Base-by-base conservation (phyloP, 495 filamentous ascomycete genomes). In the Neurospora sublineolata region DNA sequence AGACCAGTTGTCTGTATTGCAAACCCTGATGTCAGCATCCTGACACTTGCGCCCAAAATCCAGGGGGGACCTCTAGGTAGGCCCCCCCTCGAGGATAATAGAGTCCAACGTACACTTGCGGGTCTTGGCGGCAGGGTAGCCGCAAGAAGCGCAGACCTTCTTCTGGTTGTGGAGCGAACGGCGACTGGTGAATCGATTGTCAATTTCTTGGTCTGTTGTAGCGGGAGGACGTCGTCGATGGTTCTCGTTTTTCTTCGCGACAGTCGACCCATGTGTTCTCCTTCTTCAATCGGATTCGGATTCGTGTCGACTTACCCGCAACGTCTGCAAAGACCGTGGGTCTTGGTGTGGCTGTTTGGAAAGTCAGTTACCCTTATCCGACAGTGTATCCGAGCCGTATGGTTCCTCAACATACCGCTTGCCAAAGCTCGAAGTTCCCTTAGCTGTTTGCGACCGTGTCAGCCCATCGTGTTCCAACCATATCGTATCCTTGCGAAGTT, bases 101-200 rank as follows among this genome's bases (percentile, higher is more conserved):
- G 74, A 67, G 44, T 76, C 74, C 73, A 81, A 93, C 95, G 84
- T 97, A 99, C 95, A 99, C 89, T 97, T 94, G 84, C 95, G 89
- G 82, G 87, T 94, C 88, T 96, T 97, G 84, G 95, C 95, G 77
- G 94, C 87, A 75, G 95, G 95, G 87, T 97, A 99, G 84, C 93
- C 95, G 86, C 95, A 99, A 80, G 93, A 93, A 74, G 95, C 88
- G 87, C 95, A 99, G 77, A 92, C 94, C 83, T 95, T 90, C 91
- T 99, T 99, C 88, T 99, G 95, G 87, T 98, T 92, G 91, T 99
- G 95, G 83, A 97, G 91, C 76, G 95, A 97, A 79, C 95, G 95
- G 76, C 91, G 90, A 82, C 94, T 94, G 95, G 78, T 78, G 76
- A 71, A 58, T 37, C 68, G 9, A 60, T 67, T 77, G 74, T 81